Evolutionary conservation across 441 rosid species (phyloP).

Genomic region (Gossypium schwendimanii): DNA sequence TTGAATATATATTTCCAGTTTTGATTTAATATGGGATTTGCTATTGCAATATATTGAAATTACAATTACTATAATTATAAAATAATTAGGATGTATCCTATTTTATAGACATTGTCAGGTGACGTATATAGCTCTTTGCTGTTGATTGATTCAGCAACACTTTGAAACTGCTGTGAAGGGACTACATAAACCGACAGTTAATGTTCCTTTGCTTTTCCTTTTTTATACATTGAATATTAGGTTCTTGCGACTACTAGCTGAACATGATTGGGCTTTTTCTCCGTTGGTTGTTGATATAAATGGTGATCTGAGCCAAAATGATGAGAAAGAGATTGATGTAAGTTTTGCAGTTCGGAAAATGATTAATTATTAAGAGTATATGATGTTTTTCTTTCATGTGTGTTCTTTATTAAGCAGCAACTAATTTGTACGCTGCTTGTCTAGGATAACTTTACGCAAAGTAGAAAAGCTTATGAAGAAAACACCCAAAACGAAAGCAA

Average conservation of each 20-base stretch:
- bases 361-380: conserved; percentile 11
- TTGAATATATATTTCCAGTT: background rate
- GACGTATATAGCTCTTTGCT: background rate
- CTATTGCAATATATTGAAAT: background rate
- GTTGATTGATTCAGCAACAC: background rate
- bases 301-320: conserved; percentile 57
- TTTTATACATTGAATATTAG: conserved; percentile 29
- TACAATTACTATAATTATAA: background rate
- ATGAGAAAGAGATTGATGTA: conserved; percentile 71
- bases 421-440: conserved; percentile 16
- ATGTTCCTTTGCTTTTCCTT: background rate
- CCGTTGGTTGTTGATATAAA: conserved; percentile 79
- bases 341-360: conserved; percentile 23
- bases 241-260: conserved; percentile 72
- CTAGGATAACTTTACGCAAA: conserved; percentile 63
- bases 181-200: background rate
- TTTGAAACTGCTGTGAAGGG: background rate
- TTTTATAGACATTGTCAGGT: background rate
- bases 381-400: conserved; percentile 6
- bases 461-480: conserved; percentile 55
- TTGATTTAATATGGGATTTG: background rate
- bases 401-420: background rate
- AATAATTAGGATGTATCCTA: conserved; percentile 1
- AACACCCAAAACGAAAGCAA: conserved; percentile 43
- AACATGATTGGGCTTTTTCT: conserved; percentile 76